Conservation (phyloP, 192 early-diverging fungal genomes). For the Tieghemiomyces parasiticus region DNA sequence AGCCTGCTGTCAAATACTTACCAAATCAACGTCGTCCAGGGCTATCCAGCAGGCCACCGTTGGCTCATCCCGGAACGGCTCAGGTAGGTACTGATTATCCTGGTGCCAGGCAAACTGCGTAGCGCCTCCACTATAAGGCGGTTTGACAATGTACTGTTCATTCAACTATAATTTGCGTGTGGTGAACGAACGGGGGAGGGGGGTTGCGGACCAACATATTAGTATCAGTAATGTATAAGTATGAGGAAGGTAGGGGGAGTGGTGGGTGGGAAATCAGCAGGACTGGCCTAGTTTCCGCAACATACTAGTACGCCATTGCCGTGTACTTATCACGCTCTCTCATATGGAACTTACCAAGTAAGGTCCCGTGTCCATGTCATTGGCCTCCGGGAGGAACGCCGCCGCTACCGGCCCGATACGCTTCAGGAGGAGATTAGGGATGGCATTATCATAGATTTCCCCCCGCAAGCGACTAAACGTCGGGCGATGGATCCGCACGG, state of each 20-base stretch:
- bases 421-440: background rate
- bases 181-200: background rate
- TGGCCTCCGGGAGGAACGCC: background rate
- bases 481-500: background rate
- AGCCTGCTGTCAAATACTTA: no score
- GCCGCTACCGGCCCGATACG: background rate
- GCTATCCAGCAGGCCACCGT: conserved; percentile 6
- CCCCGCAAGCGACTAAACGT: background rate
- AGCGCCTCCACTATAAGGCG: background rate
- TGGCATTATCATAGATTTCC: background rate
- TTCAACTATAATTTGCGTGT: background rate
- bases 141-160: conserved; percentile 10
- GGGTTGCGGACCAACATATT: background rate
- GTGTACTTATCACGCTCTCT: background rate
- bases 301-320: background rate
- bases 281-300: background rate
- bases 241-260: no score
- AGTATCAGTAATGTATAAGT: background rate
- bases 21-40: background rate
- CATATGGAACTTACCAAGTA: conserved; percentile 1
- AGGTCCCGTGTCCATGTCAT: background rate
- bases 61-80: background rate
- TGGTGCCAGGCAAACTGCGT: conserved; percentile 9
- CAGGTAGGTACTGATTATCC: conserved; percentile 1
- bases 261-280: no score